Base-by-base conservation (phyloP, 805 yeast species). In the Starmera amethionina region DNA sequence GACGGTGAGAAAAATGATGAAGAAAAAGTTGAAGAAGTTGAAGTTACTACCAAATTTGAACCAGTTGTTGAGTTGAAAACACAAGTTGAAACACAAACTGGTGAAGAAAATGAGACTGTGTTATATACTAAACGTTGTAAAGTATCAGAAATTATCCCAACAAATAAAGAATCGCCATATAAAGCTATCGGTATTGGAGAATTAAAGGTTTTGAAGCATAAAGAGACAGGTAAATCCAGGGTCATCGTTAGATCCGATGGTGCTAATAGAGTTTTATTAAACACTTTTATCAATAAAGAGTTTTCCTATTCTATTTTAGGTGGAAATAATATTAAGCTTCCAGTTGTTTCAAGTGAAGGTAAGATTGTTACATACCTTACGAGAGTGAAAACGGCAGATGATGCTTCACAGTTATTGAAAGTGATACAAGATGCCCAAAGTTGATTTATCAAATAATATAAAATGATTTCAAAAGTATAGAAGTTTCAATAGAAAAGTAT, bases 231-330 rank as follows among this genome's bases (percentile, higher is more conserved):
- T 0, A 85, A 85, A 54, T 56, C 79, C 3, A 76, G 97, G 57
- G 63, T 85, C 12, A 63, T 90, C 31, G 72, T 90, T 16, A 77
- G 97, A 52, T 85, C 96, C 0, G 97, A 89, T 42, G 96, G 96
- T 27, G 79, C 87, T 32, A 81, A 82, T 32, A 74, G 95, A 50
- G 79, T 88, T 13, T 59, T 90, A 36, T 62, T 90, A 44, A 90
- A 90, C 56, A 66, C 78, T 12, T 61, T 68, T n/a, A 59, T 88
- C 10, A 65, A 73, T 9, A 71, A 71, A 40, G 75, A 73, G 38
- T 64, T 86, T 43, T 65, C 65, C 1, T 89, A 87, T 56, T 65
- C 72, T 10, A 67, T 73, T 4, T 64, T 77, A 42, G 79, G 90
- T 37, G 81, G 85, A 28, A 75, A 78, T 28, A 61, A 75, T 48